Evolutionary conservation across 2,329 filamentous ascomycete species (phyloP), one percentile per base, ranked within the genome.

Genomic region (Pestalotiopsis sp.): DNA sequence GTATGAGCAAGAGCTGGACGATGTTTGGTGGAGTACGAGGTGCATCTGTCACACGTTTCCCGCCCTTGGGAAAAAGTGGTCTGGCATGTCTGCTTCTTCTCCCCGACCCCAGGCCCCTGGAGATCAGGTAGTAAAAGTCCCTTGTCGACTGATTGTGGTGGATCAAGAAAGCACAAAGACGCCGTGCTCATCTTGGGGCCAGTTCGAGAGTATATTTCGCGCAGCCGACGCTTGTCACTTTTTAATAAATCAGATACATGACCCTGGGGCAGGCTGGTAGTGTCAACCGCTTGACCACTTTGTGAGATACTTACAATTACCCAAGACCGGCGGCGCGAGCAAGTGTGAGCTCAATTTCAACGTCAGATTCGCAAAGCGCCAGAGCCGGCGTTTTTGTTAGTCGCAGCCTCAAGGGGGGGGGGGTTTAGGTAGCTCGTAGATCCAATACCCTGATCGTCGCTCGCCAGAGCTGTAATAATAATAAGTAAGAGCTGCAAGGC

Each of bases 291-390:
- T 52, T 52, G n/a, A n/a, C n/a, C 45, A 52, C 17, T 52, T 52
- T 49, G 13, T 49, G 13, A 52, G 17, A 52, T 52, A n/a, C 45
- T n/a, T 52, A 52, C 20, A 52, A 52, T 52, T 39, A 41, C 59
- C 59, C 27, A 39, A 36, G 36, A 20, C 25, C n/a, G 31, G 59
- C 59, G 31, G 59, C 59, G 59, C 27, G 31, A 20, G n/a, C 25
- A 62, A 39, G 31, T 36, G 27, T 62, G 27, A 62, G 59, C 59
- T 62, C 59, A 62, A 62, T 62, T 62, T 62, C 59, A 39, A 62
- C 59, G 31, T 62, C 59, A 36, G 14, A 62, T 38, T n/a, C 36
- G 14, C 5, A 39, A 7, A 20, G 45, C 45, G 6, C 45, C 45
- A n/a, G 11, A 52, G 9, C 45, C 45, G 45, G 45, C 17, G 45